phyloP scores from a whole-genome alignment of 495 filamentous ascomycete species.

The Xanthoparmelia taractica region DNA sequence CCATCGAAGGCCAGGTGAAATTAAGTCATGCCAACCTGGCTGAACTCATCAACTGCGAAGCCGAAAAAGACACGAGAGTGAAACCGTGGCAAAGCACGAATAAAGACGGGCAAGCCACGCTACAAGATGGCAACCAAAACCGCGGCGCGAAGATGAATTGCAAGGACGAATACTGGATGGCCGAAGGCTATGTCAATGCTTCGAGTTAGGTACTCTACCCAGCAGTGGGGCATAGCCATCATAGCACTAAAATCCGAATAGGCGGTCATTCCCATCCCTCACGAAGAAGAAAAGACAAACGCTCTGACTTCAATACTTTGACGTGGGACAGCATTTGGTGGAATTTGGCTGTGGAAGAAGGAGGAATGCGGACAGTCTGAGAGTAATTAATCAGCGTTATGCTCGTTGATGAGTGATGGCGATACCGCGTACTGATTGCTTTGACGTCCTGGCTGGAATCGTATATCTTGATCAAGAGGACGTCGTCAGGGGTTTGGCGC shows the following conservation, averaged over 20 bases:
- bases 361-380: constrained; percentile 16
- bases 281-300: constrained; percentile 4
- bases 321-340: constrained; percentile 4
- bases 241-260: not conserved
- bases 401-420: not conserved
- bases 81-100: not conserved
- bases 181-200: constrained; percentile 1
- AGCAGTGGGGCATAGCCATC: not conserved
- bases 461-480: constrained; percentile 29
- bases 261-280: not conserved
- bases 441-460: not conserved
- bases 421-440: not conserved
- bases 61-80: not conserved
- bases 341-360: constrained; percentile 9
- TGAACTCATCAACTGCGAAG: not conserved
- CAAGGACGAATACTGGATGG: constrained; percentile 1
- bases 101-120: not conserved
- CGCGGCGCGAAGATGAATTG: not conserved
- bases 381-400: not conserved
- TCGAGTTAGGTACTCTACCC: not conserved
- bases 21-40: not conserved
- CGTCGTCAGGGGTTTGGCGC: constrained; percentile 27
- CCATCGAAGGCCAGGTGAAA: not conserved
- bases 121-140: not conserved
- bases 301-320: constrained; percentile 20